These are phyloP conservation scores for Paecilomyces variotii DNA, from an alignment of 2,329 filamentous ascomycete species.

Conservation along the genomic window DNA sequence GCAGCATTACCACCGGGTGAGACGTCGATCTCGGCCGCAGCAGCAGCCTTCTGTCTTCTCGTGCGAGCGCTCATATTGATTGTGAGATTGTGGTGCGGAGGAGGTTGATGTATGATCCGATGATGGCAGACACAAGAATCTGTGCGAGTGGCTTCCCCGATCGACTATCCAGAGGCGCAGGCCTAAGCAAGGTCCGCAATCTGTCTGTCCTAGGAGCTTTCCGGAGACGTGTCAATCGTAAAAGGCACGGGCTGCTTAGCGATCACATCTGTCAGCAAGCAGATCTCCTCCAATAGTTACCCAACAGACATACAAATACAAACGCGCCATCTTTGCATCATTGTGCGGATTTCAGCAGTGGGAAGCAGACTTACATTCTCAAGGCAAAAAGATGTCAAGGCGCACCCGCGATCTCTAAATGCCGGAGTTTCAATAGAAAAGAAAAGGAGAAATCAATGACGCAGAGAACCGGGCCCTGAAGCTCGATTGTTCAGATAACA, in stretches of 20 bases:
- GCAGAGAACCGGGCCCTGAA: not conserved
- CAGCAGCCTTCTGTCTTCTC: constrained; percentile 31
- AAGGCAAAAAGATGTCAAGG: not conserved
- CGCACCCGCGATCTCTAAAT: not conserved
- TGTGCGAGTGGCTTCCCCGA: not conserved
- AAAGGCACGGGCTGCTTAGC: not conserved
- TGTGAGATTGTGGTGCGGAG: not conserved
- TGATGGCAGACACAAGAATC: not conserved
- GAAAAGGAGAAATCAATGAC: not conserved
- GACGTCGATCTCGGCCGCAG: constrained; percentile 24
- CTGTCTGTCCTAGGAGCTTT: not conserved
- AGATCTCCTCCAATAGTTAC: not conserved
- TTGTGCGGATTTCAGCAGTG: not conserved
- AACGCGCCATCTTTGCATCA: not conserved
- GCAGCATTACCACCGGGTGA: constrained; percentile 22
- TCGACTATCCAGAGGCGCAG: not conserved
- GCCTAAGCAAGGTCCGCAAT: not conserved
- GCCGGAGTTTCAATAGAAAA: not conserved
- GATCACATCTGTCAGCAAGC: not conserved
- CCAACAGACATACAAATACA: not conserved
- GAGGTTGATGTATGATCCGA: not conserved
- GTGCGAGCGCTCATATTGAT: constrained; percentile 30
- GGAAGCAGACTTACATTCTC: not conserved
- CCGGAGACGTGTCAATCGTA: not conserved
- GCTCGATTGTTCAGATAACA: not conserved